A percentile compares a stretch with the other conserved stretches of the same genome.
These are phyloP conservation scores for Xylariaceae sp. DNA, from an alignment of 2,329 filamentous ascomycete species.

Conservation along the genomic window DNA sequence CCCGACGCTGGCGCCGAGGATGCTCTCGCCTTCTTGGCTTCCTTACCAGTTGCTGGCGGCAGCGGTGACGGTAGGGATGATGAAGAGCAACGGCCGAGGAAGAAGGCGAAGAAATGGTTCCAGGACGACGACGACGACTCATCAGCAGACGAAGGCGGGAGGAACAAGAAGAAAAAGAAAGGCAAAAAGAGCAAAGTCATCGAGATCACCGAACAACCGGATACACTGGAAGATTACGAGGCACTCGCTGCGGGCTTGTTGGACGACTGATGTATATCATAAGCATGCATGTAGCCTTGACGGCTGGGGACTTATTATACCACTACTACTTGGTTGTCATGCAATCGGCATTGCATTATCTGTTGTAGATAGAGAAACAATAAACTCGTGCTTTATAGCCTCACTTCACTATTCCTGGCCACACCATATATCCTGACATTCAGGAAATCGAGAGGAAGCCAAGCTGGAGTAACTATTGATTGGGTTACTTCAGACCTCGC, in stretches of 20 bases:
- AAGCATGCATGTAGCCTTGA: not conserved
- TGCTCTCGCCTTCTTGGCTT: slow-evolving; percentile 52
- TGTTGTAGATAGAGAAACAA: too few relatives aligned
- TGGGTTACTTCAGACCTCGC: too few relatives aligned
- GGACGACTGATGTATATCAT: slow-evolving; percentile 32
- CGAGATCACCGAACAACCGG: slow-evolving; percentile 61
- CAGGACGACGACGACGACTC: slow-evolving; percentile 61
- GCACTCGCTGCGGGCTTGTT: slow-evolving; percentile 69
- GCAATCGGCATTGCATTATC: too few relatives aligned
- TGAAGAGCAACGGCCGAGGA: slow-evolving; percentile 42
- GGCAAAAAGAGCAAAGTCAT: slow-evolving; percentile 52
- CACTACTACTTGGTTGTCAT: too few relatives aligned
- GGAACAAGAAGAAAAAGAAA: slow-evolving; percentile 39
- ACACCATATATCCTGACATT: too few relatives aligned
- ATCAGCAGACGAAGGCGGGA: slow-evolving; percentile 44
- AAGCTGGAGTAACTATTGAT: too few relatives aligned
- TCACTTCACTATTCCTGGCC: too few relatives aligned
- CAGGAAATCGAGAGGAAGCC: too few relatives aligned
- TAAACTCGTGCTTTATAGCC: too few relatives aligned
- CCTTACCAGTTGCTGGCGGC: slow-evolving; percentile 46
- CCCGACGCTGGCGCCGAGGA: slow-evolving; percentile 45
- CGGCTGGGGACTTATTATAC: too few relatives aligned
- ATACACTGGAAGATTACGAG: slow-evolving; percentile 75
- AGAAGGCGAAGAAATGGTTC: slow-evolving; percentile 76
- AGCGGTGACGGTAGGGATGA: slow-evolving; percentile 28